Evolutionary conservation across 345 rosid genomes (phyloP).

Genomic region (Euphorbia peplus): DNA sequence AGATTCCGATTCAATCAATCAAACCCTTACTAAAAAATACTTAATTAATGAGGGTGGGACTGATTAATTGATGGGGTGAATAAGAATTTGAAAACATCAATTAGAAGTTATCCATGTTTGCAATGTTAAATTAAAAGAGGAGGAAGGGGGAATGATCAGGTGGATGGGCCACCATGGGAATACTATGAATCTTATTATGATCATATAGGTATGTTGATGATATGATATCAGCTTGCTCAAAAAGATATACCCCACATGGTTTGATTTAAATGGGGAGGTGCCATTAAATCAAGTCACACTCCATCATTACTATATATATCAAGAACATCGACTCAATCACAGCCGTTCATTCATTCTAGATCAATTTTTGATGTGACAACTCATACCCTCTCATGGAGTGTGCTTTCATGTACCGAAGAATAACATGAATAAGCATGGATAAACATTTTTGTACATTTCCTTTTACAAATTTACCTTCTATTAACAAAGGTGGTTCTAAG

Average conservation of each 20-base stretch:
- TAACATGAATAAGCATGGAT: too few relatives aligned
- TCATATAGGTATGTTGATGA: constrained; percentile 1
- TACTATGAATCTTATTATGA: neutral
- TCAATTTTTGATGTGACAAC: neutral
- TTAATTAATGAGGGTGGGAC: too few relatives aligned
- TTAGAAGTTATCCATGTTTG: neutral
- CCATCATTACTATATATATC: neutral
- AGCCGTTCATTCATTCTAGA: constrained; percentile 6
- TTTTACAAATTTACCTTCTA: too few relatives aligned
- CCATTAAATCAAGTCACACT: neutral
- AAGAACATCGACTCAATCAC: neutral
- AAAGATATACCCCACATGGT: constrained; percentile 1
- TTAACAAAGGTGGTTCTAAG: too few relatives aligned
- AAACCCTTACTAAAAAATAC: too few relatives aligned
- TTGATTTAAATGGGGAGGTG: constrained; percentile 5
- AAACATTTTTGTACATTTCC: too few relatives aligned
- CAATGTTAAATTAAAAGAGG: neutral
- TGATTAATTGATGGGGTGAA: too few relatives aligned
- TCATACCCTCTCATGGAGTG: neutral
- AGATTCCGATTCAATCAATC: too few relatives aligned
- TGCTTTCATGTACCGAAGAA: neutral
- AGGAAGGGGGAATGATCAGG: neutral
- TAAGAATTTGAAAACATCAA: too few relatives aligned
- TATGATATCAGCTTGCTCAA: constrained; percentile 5
- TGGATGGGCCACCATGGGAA: constrained; percentile 3